A percentile compares a stretch with the other conserved stretches of the same genome.
phyloP scores from a whole-genome alignment of 2,329 filamentous ascomycete genomes.

The Trematosphaeria pertusa region DNA sequence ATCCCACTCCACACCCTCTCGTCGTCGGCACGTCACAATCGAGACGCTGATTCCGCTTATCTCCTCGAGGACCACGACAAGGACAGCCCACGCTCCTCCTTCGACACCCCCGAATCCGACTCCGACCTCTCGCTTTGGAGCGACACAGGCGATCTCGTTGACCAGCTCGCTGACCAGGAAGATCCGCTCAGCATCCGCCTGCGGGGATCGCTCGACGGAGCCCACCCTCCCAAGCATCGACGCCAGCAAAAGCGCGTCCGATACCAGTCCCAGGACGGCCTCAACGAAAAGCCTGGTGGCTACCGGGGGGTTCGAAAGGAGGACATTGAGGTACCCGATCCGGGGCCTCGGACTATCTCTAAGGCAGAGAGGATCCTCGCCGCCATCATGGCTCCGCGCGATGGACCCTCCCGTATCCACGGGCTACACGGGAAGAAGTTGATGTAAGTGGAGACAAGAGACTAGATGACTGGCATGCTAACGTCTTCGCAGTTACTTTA shows the following conservation, averaged over 20 bases:
- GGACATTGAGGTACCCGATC: constrained; percentile 81
- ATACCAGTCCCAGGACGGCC: constrained; percentile 63
- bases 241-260: constrained; percentile 70
- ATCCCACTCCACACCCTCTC: constrained; percentile 84
- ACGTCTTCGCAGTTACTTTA: constrained; percentile 77
- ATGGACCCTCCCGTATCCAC: constrained; percentile 74
- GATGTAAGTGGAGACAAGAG: constrained; percentile 65
- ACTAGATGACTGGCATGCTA: constrained; percentile 10
- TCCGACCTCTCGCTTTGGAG: constrained; percentile 86
- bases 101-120: constrained; percentile 61
- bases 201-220: constrained; percentile 68
- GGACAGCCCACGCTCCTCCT: constrained; percentile 61
- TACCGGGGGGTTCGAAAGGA: constrained; percentile 63
- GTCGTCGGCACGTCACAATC: constrained; percentile 48
- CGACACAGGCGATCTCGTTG: constrained; percentile 92
- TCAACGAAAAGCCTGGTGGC: constrained; percentile 50
- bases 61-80: constrained; percentile 57
- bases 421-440: constrained; percentile 95
- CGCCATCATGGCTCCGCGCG: constrained; percentile 82
- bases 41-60: constrained; percentile 49
- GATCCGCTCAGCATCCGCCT: constrained; percentile 79
- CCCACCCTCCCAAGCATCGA: constrained; percentile 56
- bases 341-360: constrained; percentile 68
- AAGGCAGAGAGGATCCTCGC: constrained; percentile 75
- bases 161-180: constrained; percentile 83